Evolutionary conservation across 208 protist species (phyloP), one percentile per base, ranked within the genome.

Genomic region (Porcisia hertigi): DNA sequence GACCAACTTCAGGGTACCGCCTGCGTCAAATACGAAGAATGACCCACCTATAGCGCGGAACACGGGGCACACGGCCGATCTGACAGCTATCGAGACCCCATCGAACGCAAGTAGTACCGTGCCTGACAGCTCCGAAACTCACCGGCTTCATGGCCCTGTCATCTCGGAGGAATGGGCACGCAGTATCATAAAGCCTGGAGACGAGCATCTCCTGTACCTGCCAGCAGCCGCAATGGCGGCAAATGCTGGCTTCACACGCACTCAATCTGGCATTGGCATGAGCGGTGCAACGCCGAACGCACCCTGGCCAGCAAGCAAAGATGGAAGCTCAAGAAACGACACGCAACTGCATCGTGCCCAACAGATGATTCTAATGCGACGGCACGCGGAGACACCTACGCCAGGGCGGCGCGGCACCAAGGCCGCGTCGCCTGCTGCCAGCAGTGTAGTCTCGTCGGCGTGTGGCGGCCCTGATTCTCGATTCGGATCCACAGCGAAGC

Each of bases 141-240:
- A 69, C 52, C 60, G 45, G 14, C 70, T 71, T 1, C 75, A 74
- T 49, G 83, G 76, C 12, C 92, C 90, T 11, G 81, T 93, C 23
- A 79, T 96, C 23, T 92, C 88, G 39, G 92, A 93, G 76, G 86
- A 81, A 73, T 96, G 92, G 92, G 74, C 92, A 4, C 88, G 90
- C 6, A 92, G 83, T 71, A 81, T 96, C 58, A 79, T 96, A n/a
- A 85, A 87, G 59, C 85, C 84, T 8, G 88, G 85, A 14, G 92
- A 96, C 65, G 90, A 96, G 78, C 82, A 88, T 43, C 75, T 92
- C 36, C 80, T 96, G 41, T 96, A 94, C 79, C 80, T 74, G 18
- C 30, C 77, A 34, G 12, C 49, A 41, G 65, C 39, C 9, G 58
- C 55, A 41, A 9, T 23, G 3, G 30, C 43, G 12, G 39, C 71